phyloP scores from a whole-genome alignment of 2,329 filamentous ascomycete genomes.

The Colletotrichum sojae region DNA sequence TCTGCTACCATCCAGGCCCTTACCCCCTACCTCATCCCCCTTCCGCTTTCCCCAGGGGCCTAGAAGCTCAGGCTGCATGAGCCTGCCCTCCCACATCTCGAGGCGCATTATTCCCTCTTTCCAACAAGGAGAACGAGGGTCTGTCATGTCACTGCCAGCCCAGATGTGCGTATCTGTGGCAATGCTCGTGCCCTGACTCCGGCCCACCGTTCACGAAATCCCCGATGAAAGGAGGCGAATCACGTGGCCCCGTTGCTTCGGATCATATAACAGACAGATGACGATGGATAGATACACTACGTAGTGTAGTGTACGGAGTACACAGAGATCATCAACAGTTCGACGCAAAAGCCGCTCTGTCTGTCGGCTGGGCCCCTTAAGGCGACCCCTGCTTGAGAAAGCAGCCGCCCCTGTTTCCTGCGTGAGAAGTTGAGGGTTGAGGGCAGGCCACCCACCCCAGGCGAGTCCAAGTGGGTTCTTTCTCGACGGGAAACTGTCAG shows the following conservation, averaged over 20 bases:
- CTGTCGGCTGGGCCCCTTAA: constrained; percentile 11
- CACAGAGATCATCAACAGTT: constrained; percentile 7
- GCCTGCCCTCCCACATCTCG: constrained; percentile 6
- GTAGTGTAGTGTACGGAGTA: no score
- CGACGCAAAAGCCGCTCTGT: background rate
- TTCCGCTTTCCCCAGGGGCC: constrained; percentile 12
- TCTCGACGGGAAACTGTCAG: constrained; percentile 52
- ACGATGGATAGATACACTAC: no score
- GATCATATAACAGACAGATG: constrained; percentile 19
- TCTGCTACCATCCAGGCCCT: background rate
- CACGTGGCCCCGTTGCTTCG: constrained; percentile 19
- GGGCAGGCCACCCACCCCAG: constrained; percentile 21
- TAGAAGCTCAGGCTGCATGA: constrained; percentile 18
- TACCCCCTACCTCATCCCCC: background rate
- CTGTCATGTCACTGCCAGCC: background rate
- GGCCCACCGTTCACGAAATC: constrained; percentile 25
- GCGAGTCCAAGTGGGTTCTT: constrained; percentile 28
- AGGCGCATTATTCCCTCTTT: constrained; percentile 26
- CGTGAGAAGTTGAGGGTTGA: constrained; percentile 31
- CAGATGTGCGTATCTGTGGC: constrained; percentile 1
- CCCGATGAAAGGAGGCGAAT: constrained; percentile 23
- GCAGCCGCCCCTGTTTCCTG: constrained; percentile 30
- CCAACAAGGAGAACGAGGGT: background rate
- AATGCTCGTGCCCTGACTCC: background rate
- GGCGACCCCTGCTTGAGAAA: constrained; percentile 15